Conservation (phyloP, 176 grass and related monocot genomes). For the Avena insularis region DNA sequence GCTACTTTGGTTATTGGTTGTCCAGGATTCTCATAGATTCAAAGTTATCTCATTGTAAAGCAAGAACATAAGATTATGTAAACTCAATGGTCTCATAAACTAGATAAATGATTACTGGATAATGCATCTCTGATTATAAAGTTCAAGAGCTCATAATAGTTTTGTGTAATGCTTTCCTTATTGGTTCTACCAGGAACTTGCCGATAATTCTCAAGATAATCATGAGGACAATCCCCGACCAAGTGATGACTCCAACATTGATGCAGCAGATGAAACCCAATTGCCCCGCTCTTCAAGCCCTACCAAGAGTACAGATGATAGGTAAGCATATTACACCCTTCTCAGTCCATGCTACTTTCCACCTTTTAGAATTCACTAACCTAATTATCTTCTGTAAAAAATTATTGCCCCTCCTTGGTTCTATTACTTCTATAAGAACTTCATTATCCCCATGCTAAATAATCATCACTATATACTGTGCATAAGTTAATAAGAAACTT, state of each 20-base stretch:
- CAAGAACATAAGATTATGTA: neutral
- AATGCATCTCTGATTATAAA: neutral
- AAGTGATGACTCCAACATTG: conserved; percentile 31
- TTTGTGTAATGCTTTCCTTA: conserved; percentile 17
- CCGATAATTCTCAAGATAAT: conserved; percentile 38
- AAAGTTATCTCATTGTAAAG: neutral
- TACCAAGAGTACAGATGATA: conserved; percentile 50
- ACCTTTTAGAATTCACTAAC: conserved; percentile 15
- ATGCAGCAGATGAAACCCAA: conserved; percentile 43
- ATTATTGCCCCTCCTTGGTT: neutral
- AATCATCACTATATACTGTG: conserved; percentile 18
- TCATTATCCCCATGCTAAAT: neutral
- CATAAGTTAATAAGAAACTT: neutral
- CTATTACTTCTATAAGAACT: neutral
- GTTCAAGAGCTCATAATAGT: conserved; percentile 17
- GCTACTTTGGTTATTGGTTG: neutral
- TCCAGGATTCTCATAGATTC: neutral
- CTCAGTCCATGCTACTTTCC: neutral
- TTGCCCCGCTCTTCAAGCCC: conserved; percentile 55
- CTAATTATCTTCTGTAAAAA: neutral
- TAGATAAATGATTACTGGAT: conserved; percentile 14
- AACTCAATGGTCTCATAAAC: neutral
- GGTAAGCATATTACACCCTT: conserved; percentile 51
- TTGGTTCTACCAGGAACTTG: conserved; percentile 42
- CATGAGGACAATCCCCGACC: conserved; percentile 39